Evolutionary conservation across 371 early-diverging fungal genomes (phyloP).

Genomic region (Mortierella sp.): DNA sequence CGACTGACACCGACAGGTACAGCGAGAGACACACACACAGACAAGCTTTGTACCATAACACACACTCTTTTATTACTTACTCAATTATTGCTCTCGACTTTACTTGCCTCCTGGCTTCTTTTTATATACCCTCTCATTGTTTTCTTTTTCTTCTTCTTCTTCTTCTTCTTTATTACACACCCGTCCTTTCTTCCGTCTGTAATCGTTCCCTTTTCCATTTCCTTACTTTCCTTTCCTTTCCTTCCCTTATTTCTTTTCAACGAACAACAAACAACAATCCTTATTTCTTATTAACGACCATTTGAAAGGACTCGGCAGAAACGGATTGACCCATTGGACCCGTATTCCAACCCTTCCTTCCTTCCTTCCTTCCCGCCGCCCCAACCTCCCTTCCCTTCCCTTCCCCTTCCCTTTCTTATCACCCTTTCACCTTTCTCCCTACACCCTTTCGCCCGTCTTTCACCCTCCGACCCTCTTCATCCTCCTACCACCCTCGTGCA

Average conservation of each 20-base stretch:
- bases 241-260: neutral
- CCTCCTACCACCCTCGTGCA: conserved; percentile 2
- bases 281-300: conserved; percentile 5
- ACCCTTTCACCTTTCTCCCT: neutral
- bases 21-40: too few relatives aligned
- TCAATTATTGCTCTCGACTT: neutral
- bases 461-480: conserved; percentile 6
- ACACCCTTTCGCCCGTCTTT: neutral
- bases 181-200: conserved; percentile 1
- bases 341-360: neutral
- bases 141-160: neutral
- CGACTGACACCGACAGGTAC: neutral
- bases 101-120: neutral
- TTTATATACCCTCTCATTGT: neutral
- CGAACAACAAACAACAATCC: neutral
- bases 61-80: too few relatives aligned
- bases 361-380: conserved; percentile 5
- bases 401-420: conserved; percentile 8
- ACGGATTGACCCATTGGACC: neutral
- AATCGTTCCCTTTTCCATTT: neutral
- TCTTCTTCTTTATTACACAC: neutral
- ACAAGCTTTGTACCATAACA: neutral
- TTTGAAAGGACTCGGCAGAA: neutral
- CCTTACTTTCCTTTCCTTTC: neutral
- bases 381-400: conserved; percentile 1